Conservation (phyloP, 331 rosid species). For the Quercus lobata region DNA sequence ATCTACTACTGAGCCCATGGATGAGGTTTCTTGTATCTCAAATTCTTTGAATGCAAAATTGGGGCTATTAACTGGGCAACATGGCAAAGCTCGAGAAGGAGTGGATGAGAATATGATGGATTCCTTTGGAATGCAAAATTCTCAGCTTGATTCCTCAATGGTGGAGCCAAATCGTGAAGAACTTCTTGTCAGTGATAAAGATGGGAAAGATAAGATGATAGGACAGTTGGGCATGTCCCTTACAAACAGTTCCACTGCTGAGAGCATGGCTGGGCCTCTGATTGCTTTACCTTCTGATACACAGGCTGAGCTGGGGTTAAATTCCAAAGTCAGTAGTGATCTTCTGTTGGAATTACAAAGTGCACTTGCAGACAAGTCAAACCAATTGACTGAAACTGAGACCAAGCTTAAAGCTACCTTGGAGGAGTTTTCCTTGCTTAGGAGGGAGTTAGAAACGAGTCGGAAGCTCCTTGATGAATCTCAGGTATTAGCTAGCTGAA, state of each 20-base stretch:
- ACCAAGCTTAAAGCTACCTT: constrained; percentile 53
- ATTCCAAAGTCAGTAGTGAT: constrained; percentile 43
- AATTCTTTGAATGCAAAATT: constrained; percentile 73
- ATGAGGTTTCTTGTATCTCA: constrained; percentile 92
- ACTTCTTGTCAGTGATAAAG: constrained; percentile 45
- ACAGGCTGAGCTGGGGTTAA: constrained; percentile 50
- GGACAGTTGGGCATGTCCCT: constrained; percentile 77
- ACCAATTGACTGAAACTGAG: constrained; percentile 61
- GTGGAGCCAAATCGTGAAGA: constrained; percentile 75
- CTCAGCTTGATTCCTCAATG: constrained; percentile 82
- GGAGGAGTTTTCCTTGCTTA: constrained; percentile 70
- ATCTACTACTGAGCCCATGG: constrained; percentile 81
- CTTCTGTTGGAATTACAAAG: constrained; percentile 62
- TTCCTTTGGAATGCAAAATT: constrained; percentile 62
- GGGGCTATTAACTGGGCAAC: constrained; percentile 53
- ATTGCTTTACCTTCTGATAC: constrained; percentile 52
- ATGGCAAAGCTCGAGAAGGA: constrained; percentile 62
- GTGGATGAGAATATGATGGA: constrained; percentile 93
- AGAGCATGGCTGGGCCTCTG: constrained; percentile 70
- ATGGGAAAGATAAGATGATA: constrained; percentile 57
- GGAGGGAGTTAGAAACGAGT: constrained; percentile 70
- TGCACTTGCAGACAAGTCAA: constrained; percentile 63
- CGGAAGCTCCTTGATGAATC: constrained; percentile 90
- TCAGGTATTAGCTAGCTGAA: constrained; percentile 55
- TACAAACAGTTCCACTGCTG: constrained; percentile 95